phyloP scores from a whole-genome alignment of 1,284 basidiomycete genomes.

The Agroathelia rolfsii region DNA sequence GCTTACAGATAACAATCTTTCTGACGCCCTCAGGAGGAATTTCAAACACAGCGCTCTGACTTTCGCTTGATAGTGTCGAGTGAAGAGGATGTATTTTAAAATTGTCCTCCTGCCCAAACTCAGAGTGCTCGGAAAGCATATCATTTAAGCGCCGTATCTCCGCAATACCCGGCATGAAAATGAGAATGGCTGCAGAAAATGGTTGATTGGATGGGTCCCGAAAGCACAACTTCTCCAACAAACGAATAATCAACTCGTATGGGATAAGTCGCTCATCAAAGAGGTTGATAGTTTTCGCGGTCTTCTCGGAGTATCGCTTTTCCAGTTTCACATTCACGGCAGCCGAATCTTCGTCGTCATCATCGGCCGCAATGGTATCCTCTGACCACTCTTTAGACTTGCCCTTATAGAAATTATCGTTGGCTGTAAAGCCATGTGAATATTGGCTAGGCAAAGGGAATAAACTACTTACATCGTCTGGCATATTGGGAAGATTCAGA shows the following conservation, averaged over 20 bases:
- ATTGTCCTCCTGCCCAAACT: constrained; percentile 54
- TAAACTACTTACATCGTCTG: constrained; percentile 42
- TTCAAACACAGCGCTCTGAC: constrained; percentile 87
- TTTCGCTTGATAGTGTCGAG: constrained; percentile 85
- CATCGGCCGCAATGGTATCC: constrained; percentile 47
- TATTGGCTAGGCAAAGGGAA: constrained; percentile 2
- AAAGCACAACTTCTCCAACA: constrained; percentile 85
- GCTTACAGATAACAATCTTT: constrained; percentile 84
- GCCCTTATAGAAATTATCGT: constrained; percentile 56
- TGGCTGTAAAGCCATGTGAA: constrained; percentile 23
- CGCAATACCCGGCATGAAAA: constrained; percentile 91
- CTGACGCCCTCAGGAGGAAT: constrained; percentile 70
- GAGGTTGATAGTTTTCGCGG: constrained; percentile 74
- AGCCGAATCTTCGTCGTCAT: constrained; percentile 39
- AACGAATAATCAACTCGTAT: constrained; percentile 80
- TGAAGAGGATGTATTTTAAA: constrained; percentile 91
- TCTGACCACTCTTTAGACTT: constrained; percentile 70
- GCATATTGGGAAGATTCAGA: constrained; percentile 83
- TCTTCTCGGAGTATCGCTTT: constrained; percentile 65
- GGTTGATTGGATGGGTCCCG: constrained; percentile 39
- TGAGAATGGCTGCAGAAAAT: constrained; percentile 78
- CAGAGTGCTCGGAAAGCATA: constrained; percentile 65
- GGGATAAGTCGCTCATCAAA: constrained; percentile 87
- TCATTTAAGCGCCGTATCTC: constrained; percentile 91
- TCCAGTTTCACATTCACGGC: constrained; percentile 48